phyloP scores from a whole-genome alignment of 2,329 filamentous ascomycete species.

The Plenodomus tracheiphilus region DNA sequence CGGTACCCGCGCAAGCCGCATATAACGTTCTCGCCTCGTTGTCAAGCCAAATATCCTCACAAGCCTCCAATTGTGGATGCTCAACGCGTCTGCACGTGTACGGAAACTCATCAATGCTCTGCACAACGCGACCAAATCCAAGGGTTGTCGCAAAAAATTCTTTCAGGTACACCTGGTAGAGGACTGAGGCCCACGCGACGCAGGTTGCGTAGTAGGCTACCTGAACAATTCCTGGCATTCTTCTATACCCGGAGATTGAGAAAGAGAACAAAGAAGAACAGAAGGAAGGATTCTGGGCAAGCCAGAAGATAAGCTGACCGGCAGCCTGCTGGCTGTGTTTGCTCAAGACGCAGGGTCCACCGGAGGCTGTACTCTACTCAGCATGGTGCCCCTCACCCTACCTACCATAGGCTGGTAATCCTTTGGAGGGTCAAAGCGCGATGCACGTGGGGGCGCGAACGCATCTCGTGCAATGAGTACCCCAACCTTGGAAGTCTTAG shows the following conservation, averaged over 20 bases:
- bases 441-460: constrained; percentile 6
- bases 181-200: constrained; percentile 25
- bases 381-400: not conserved
- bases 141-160: constrained; percentile 25
- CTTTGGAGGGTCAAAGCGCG: not conserved
- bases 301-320: constrained; percentile 3
- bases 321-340: not conserved
- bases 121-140: constrained; percentile 31
- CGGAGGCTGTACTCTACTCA: constrained; percentile 1
- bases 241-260: not conserved
- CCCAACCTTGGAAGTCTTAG: not conserved
- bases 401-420: not conserved
- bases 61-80: constrained; percentile 30
- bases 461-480: not conserved
- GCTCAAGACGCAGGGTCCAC: not conserved
- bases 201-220: constrained; percentile 22
- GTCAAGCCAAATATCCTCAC: constrained; percentile 39
- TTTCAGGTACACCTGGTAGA: constrained; percentile 34
- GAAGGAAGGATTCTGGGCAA: not conserved
- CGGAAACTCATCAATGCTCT: constrained; percentile 34
- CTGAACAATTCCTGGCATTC: constrained; percentile 15
- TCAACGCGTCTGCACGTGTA: constrained; percentile 27
- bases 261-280: not conserved
- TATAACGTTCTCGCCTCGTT: constrained; percentile 28
- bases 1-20: constrained; percentile 33